A percentile compares a stretch with the other conserved stretches of the same genome.
phyloP scores from a whole-genome alignment of 305 asterid genomes.

The Fraxinus ornus region DNA sequence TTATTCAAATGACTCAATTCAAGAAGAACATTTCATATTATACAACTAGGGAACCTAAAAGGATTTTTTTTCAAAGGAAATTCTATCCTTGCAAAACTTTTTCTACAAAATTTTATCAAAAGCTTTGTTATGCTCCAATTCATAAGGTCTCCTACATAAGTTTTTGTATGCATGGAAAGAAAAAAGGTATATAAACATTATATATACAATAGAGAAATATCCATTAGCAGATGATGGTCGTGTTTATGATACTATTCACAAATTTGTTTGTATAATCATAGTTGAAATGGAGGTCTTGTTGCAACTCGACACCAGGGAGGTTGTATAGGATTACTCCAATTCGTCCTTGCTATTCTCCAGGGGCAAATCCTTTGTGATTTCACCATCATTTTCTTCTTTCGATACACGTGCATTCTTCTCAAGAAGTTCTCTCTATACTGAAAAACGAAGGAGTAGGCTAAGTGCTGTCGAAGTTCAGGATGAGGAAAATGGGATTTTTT shows the following conservation, averaged over 20 bases:
- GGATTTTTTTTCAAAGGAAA: background rate
- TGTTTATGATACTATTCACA: constrained; percentile 22
- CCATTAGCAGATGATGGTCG: constrained; percentile 18
- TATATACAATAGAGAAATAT: background rate
- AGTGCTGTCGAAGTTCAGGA: constrained; percentile 63
- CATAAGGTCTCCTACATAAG: background rate
- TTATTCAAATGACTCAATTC: background rate
- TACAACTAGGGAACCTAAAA: background rate
- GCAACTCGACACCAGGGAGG: background rate
- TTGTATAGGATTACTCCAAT: constrained; percentile 25
- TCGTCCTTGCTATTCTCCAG: constrained; percentile 21
- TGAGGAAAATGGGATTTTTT: constrained; percentile 29
- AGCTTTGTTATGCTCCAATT: background rate
- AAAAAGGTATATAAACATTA: background rate
- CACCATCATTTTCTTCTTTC: constrained; percentile 37
- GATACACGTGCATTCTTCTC: constrained; percentile 48
- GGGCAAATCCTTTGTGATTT: constrained; percentile 3
- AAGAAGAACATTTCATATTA: background rate
- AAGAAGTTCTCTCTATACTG: constrained; percentile 55
- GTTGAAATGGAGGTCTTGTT: constrained; percentile 31
- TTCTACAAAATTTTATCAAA: background rate
- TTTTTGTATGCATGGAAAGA: background rate
- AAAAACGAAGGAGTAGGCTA: constrained; percentile 54
- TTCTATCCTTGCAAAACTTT: background rate
- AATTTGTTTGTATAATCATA: constrained; percentile 26